Evolutionary conservation across 768 basidiomycete genomes (phyloP).

Genomic region (Cubamyces sp.): DNA sequence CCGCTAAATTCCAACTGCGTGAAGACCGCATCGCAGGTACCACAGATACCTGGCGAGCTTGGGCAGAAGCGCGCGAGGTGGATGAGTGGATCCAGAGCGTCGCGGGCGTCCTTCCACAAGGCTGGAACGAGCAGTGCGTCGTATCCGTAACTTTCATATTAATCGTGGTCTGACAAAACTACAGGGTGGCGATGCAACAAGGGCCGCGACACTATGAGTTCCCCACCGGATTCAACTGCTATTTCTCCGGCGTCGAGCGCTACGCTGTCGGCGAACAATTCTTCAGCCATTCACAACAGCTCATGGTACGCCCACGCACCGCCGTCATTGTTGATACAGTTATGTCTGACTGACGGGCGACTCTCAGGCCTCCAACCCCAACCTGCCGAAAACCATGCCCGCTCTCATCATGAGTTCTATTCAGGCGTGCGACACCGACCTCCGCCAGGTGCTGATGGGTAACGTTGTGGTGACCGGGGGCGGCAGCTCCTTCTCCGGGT

Average conservation of each 20-base stretch:
- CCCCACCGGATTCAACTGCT: slow-evolving; percentile 87
- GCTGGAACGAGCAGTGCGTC: slow-evolving; percentile 87
- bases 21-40: slow-evolving; percentile 74
- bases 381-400: slow-evolving; percentile 75
- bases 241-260: slow-evolving; percentile 76
- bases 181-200: slow-evolving; percentile 62
- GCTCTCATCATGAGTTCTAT: slow-evolving; percentile 78
- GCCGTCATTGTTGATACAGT: background rate
- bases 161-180: background rate
- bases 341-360: background rate
- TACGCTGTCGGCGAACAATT: slow-evolving; percentile 87
- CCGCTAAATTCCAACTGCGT: slow-evolving; percentile 70
- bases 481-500: slow-evolving; percentile 83
- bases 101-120: slow-evolving; percentile 82
- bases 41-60: slow-evolving; percentile 79
- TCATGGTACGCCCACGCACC: slow-evolving; percentile 30
- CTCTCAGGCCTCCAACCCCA: slow-evolving; percentile 56
- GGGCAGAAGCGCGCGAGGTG: slow-evolving; percentile 81
- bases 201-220: slow-evolving; percentile 85
- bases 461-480: slow-evolving; percentile 98
- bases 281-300: slow-evolving; percentile 67
- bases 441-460: slow-evolving; percentile 86
- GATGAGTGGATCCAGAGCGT: slow-evolving; percentile 95
- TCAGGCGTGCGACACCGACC: slow-evolving; percentile 86
- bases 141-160: background rate